A percentile compares a stretch with the other conserved stretches of the same genome.
phyloP scores from a whole-genome alignment of 768 basidiomycete species.

The Paxillus involutus region DNA sequence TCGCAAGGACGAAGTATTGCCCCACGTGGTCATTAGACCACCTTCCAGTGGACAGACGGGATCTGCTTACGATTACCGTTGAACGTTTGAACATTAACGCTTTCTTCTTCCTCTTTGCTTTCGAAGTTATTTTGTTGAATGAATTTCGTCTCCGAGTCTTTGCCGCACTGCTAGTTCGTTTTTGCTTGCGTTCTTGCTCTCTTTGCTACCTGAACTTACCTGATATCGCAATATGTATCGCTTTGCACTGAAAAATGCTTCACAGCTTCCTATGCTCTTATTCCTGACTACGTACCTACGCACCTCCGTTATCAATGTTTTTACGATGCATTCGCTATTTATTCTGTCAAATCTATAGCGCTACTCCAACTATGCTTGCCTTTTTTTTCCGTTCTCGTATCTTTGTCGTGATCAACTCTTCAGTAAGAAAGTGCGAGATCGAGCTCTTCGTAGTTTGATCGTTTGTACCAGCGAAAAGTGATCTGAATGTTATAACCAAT shows the following conservation, averaged over 20 bases:
- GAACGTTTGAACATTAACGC: neutral
- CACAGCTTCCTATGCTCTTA: conserved; percentile 9
- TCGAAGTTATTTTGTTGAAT: conserved; percentile 1
- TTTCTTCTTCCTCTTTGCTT: neutral
- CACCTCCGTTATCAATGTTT: neutral
- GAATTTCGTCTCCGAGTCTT: conserved; percentile 4
- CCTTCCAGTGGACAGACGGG: conserved; percentile 52
- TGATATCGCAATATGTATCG: neutral
- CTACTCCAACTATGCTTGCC: conserved; percentile 1
- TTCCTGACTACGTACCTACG: neutral
- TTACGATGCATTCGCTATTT: conserved; percentile 10
- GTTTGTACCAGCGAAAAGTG: no score
- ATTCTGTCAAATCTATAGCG: conserved; percentile 4
- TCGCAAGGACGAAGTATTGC: conserved; percentile 54
- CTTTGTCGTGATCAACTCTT: neutral
- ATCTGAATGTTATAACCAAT: no score
- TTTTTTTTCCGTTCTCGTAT: neutral
- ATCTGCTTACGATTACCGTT: conserved; percentile 45
- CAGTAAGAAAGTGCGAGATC: neutral
- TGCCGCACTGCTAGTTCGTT: neutral
- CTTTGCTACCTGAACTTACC: neutral
- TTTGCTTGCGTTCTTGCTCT: conserved; percentile 1
- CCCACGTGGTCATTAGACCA: conserved; percentile 60
- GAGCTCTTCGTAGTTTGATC: neutral
- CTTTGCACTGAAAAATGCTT: conserved; percentile 9